Percentiles rank a stretch among this genome's conserved stretches.
Conservation (phyloP, 768 basidiomycete genomes). For the Pilatotrama ljubarskyi region DNA sequence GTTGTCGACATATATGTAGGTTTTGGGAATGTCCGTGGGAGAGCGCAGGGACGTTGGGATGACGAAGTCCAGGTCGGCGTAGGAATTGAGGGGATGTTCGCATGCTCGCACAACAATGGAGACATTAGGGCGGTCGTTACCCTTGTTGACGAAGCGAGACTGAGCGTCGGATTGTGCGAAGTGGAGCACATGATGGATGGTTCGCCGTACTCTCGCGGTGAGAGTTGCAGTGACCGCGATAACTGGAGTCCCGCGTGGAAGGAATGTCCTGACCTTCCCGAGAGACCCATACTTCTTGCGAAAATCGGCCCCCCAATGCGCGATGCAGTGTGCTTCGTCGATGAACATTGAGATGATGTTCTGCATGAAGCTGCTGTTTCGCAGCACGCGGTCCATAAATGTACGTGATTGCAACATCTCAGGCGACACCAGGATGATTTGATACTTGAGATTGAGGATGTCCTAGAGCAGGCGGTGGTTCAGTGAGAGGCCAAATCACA, state of each 20-base stretch:
- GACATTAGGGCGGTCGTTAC: slow-evolving; percentile 31
- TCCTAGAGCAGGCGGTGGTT: slow-evolving; percentile 5
- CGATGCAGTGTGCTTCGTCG: slow-evolving; percentile 35
- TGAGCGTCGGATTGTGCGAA: slow-evolving; percentile 2
- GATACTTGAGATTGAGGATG: slow-evolving; percentile 22
- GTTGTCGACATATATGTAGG: slow-evolving; percentile 29
- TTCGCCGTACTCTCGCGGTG: slow-evolving; percentile 17
- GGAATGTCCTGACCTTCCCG: slow-evolving; percentile 27
- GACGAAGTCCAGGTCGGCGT: slow-evolving; percentile 29
- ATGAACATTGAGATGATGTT: slow-evolving; percentile 28
- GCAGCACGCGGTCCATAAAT: slow-evolving; percentile 28
- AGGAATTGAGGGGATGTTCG: slow-evolving; percentile 25
- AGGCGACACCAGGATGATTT: slow-evolving; percentile 30
- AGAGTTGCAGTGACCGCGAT: slow-evolving; percentile 27
- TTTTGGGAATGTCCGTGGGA: slow-evolving; percentile 23
- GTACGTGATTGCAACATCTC: slow-evolving; percentile 31
- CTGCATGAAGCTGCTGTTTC: slow-evolving; percentile 21
- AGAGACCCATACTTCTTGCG: slow-evolving; percentile 29
- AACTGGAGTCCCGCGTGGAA: slow-evolving; percentile 24
- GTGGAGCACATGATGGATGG: slow-evolving; percentile 20
- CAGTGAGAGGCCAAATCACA: neutral
- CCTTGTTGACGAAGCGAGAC: slow-evolving; percentile 17
- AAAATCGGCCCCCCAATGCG: slow-evolving; percentile 34
- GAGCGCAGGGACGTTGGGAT: slow-evolving; percentile 12
- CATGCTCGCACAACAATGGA: slow-evolving; percentile 28